Evolutionary conservation across 805 yeast species (phyloP), one percentile per base, ranked within the genome.

Genomic region (Wickerhamiella cacticola): DNA sequence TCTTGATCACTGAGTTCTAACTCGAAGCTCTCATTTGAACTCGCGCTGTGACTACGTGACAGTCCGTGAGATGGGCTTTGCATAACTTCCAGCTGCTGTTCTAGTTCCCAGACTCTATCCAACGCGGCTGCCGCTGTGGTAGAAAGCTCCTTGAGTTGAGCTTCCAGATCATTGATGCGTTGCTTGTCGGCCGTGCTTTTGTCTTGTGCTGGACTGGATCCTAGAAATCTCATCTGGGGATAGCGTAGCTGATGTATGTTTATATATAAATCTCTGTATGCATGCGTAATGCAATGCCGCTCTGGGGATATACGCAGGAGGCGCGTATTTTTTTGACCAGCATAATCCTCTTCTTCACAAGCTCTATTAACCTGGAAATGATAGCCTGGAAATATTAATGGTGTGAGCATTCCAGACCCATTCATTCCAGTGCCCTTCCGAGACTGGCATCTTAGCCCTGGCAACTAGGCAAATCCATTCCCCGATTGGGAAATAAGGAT

Each of bases 71-170:
- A 15, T 48, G 48, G 31, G 40, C 25, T 25, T 35, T 25, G 31
- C 25, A 28, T 5, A 9, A 21, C 7, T 31, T 46, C 53, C 8
- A 57, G 52, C 48, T 54, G 56, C 7, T 41, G 12, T 36, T 57
- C 61, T 13, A 57, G 55, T 28, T 50, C 51, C 10, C 55, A 45
- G 2, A 58, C 61, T 4, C 59, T 46, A 35, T 57, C 60, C 26
- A 57, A 52, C 21, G 61, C 61, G 10, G 54, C 50, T 1, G 60
- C 59, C 2, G 60, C 59, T 0, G 59, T 57, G 47, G 50, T 51
- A 4, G 59, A 55, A 50, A 57, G 51, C 9, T 48, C 42, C 34
- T 49, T 45, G 15, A 57, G 53, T 52, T 57, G 61, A 13, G 49
- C 50, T 41, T 57, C 61, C 4, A 57, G 53, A 28, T 56, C 56